Conservation (phyloP, 1,284 basidiomycete species). For the Meira miltonrushii region DNA sequence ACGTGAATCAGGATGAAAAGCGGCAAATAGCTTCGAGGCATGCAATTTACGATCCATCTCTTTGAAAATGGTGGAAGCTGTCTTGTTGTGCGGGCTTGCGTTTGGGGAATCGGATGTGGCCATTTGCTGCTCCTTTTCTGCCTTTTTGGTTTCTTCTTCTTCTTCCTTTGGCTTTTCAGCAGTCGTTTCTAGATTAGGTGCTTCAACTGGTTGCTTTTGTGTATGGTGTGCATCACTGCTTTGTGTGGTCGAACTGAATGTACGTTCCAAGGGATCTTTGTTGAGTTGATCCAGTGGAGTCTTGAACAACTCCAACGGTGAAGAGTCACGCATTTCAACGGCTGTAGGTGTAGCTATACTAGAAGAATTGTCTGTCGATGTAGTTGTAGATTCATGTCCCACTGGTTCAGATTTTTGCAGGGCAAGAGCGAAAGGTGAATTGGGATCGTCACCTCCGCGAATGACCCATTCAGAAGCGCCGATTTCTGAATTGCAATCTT, state of each 20-base stretch:
- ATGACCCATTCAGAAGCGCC: slow-evolving; percentile 53
- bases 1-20: too few species aligned
- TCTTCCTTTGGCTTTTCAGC: neutral
- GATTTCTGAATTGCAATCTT: slow-evolving; percentile 42
- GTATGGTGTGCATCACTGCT: neutral
- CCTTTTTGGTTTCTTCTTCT: neutral
- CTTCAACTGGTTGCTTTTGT: neutral
- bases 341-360: neutral
- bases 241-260: neutral
- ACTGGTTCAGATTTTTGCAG: slow-evolving; percentile 3
- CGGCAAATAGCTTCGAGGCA: neutral
- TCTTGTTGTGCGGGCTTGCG: neutral
- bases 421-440: slow-evolving; percentile 1
- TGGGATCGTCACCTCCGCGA: slow-evolving; percentile 43
- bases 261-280: slow-evolving; percentile 1
- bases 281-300: slow-evolving; percentile 1
- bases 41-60: neutral
- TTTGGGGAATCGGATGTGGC: too few species aligned
- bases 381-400: neutral
- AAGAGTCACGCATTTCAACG: neutral
- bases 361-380: slow-evolving; percentile 2
- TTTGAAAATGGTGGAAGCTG: neutral
- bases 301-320: slow-evolving; percentile 5
- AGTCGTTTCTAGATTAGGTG: neutral
- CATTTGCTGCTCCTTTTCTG: neutral